A percentile compares a stretch with the other conserved stretches of the same genome.
Conservation (phyloP, 495 filamentous ascomycete species). For the Hypoxylon lienhwacheense region DNA sequence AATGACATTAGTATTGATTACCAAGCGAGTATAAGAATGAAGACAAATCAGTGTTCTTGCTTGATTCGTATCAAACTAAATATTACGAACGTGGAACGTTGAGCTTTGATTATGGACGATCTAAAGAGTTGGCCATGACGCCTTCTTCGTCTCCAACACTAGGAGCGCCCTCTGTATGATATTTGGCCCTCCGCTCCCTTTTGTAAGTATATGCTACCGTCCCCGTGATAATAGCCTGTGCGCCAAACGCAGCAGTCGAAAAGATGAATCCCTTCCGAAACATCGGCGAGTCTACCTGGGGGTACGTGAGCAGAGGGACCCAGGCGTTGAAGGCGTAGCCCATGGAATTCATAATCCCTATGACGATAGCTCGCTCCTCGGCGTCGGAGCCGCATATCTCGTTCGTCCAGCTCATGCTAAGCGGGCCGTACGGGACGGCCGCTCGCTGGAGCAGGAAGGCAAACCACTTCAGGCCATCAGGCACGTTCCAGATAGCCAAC, state of each 20-base stretch:
- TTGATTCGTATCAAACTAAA: neutral
- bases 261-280: conserved; percentile 46
- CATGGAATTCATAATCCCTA: conserved; percentile 55
- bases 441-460: conserved; percentile 45
- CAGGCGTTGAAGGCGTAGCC: conserved; percentile 54
- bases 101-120: neutral
- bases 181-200: conserved; percentile 26
- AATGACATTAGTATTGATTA: no score
- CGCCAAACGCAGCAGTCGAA: conserved; percentile 29
- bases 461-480: conserved; percentile 52
- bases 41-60: no score
- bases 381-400: conserved; percentile 51
- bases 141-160: conserved; percentile 17
- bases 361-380: conserved; percentile 54
- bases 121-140: conserved; percentile 6
- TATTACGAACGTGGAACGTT: neutral
- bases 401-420: conserved; percentile 54
- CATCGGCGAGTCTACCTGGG: conserved; percentile 44
- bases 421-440: conserved; percentile 33
- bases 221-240: conserved; percentile 36
- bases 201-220: conserved; percentile 34
- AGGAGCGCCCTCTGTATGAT: neutral
- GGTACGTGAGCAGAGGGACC: conserved; percentile 49
- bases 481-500: conserved; percentile 56
- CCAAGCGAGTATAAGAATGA: no score